Evolutionary conservation across 2,329 filamentous ascomycete genomes (phyloP), one percentile per base, ranked within the genome.

Genomic region (Teratosphaeria epicoccoides): DNA sequence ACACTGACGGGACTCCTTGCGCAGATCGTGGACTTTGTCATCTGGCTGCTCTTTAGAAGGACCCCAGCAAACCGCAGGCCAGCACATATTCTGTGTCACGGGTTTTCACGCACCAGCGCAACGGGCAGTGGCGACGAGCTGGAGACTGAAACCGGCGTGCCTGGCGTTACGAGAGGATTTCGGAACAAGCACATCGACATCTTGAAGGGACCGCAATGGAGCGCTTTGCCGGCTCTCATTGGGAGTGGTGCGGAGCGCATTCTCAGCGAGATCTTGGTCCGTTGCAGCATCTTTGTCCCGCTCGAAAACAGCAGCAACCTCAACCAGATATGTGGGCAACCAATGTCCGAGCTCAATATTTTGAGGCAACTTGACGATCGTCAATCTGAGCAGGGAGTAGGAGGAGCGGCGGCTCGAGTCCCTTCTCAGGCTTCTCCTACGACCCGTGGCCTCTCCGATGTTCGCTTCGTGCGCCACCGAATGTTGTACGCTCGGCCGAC

Each of bases 401-500:
- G 20, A 40, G 6, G 5, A 7, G 14, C 33, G 20, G n/a, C n/a
- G 20, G 33, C 33, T 40, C 33, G 14, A 40, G 9, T 17, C 6
- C n/a, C 33, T 17, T 20, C 33, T 4, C 17, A 40, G 14, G 6
- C 33, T 20, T 4, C 33, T 40, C 7, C 12, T 11, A 28, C n/a
- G 20, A 24, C 33, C 20, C 54, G 57, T 24, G 54, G 57, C 6
- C 47, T 59, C 1, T 57, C 60, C 6, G 58, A 63, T 23, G 88
- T 97, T 52, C 71, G 74, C 1, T 85, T 98, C 61, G 80, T 90
- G 46, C 83, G 90, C 54, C 88, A 81, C 63, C 82, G 88, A 20
- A 94, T 96, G 75, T 76, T 97, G 47, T 97, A 96, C 68, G 85
- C 87, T 22, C 83, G 82, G 59, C 81, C 88, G 20, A 77, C 80